Evolutionary conservation across 2,329 filamentous ascomycete genomes (phyloP).

Genomic region (Geosmithia morbida): DNA sequence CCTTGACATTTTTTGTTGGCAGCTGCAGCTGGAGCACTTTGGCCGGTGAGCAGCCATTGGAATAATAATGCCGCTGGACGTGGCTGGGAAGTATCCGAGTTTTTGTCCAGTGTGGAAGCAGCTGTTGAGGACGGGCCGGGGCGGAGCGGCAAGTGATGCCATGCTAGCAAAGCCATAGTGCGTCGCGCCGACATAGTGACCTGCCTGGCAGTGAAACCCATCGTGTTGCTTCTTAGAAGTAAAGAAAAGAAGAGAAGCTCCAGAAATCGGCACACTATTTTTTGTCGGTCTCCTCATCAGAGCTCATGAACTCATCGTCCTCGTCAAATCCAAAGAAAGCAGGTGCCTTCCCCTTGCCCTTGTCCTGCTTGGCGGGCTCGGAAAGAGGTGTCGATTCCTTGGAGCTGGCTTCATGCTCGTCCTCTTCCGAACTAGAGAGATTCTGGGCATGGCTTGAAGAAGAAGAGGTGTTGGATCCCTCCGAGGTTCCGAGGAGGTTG

Average conservation of each 20-base stretch:
- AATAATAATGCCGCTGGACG: no score
- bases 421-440: conserved; percentile 18
- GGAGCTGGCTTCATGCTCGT: conserved; percentile 20
- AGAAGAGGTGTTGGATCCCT: conserved; percentile 27
- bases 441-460: conserved; percentile 7
- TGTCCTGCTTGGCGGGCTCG: conserved; percentile 17
- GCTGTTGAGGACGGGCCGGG: no score
- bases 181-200: not conserved
- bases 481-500: conserved; percentile 38
- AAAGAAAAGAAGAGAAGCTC: not conserved
- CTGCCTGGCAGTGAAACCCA: not conserved
- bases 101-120: not conserved
- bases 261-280: not conserved
- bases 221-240: not conserved
- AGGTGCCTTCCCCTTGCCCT: conserved; percentile 23
- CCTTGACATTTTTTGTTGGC: no score
- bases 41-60: no score
- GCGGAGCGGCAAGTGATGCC: not conserved
- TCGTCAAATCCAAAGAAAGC: conserved; percentile 68
- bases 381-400: conserved; percentile 32
- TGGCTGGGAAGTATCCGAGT: no score
- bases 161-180: not conserved
- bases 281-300: conserved; percentile 40
- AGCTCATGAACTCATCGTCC: conserved; percentile 61
- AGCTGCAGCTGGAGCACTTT: no score